Evolutionary conservation across 768 basidiomycete genomes (phyloP).

Genomic region (Brasilioporus rufonigricans): DNA sequence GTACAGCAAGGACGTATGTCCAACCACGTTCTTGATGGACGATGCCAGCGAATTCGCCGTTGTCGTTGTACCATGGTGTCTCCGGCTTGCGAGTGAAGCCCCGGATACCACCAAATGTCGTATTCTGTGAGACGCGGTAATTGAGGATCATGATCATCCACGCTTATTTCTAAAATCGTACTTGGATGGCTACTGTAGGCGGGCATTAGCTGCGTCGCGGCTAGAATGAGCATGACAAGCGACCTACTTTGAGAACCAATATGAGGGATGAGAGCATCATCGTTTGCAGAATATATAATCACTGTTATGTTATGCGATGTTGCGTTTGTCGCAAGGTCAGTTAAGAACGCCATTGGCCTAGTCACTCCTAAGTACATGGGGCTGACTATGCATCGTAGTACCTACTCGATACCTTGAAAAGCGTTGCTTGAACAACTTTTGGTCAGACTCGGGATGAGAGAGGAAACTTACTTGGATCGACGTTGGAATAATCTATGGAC

Average conservation of each 20-base stretch:
- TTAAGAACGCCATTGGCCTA: conserved; percentile 63
- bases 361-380: conserved; percentile 9
- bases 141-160: too few species aligned
- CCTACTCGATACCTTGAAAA: conserved; percentile 35
- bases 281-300: conserved; percentile 67
- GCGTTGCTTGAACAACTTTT: not conserved
- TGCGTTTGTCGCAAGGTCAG: conserved; percentile 65
- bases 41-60: conserved; percentile 14
- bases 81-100: conserved; percentile 69
- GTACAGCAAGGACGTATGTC: conserved; percentile 38
- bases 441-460: not conserved
- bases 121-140: too few species aligned
- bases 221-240: not conserved
- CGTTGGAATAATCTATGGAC: conserved; percentile 15
- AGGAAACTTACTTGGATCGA: conserved; percentile 34
- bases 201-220: conserved; percentile 4
- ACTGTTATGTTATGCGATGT: conserved; percentile 48
- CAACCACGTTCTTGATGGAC: conserved; percentile 72
- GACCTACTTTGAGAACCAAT: conserved; percentile 59
- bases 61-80: conserved; percentile 64
- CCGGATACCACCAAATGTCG: conserved; percentile 75
- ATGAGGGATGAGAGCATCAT: conserved; percentile 65
- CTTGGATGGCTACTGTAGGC: conserved; percentile 53
- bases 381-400: not conserved
- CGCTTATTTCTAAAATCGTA: conserved; percentile 30